Percentiles rank a stretch among this genome's conserved stretches.
phyloP scores from a whole-genome alignment of 2,329 filamentous ascomycete genomes.

The Zasmidium angulare region DNA sequence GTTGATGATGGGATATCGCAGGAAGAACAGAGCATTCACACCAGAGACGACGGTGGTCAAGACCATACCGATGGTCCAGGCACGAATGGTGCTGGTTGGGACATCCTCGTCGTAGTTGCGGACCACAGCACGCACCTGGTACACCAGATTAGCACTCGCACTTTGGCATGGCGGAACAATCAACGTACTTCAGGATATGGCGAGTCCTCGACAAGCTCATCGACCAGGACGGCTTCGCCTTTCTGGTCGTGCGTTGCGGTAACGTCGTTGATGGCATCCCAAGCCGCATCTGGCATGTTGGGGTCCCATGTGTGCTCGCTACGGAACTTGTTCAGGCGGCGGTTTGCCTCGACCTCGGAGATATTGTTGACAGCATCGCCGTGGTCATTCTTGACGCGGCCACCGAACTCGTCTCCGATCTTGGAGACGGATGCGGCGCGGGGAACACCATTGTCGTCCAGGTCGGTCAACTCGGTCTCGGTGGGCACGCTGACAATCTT shows the following conservation, averaged over 20 bases:
- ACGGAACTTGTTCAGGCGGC: slow-evolving; percentile 55
- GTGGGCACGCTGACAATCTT: background rate
- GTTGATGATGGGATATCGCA: slow-evolving; percentile 84
- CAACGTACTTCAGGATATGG: slow-evolving; percentile 63
- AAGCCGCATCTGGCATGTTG: slow-evolving; percentile 63
- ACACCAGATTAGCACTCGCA: background rate
- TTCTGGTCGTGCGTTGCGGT: slow-evolving; percentile 56
- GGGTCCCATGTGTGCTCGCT: slow-evolving; percentile 64
- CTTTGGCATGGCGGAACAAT: background rate
- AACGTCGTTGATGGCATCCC: slow-evolving; percentile 61
- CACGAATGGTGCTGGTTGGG: slow-evolving; percentile 64
- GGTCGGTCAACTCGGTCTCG: slow-evolving; percentile 13
- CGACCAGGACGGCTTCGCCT: slow-evolving; percentile 58
- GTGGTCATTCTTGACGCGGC: slow-evolving; percentile 15
- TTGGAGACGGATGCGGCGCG: slow-evolving; percentile 12
- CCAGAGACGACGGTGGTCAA: slow-evolving; percentile 62
- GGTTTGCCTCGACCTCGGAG: slow-evolving; percentile 28
- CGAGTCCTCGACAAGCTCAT: slow-evolving; percentile 64
- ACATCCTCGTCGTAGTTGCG: slow-evolving; percentile 65
- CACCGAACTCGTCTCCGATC: slow-evolving; percentile 19
- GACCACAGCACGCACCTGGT: slow-evolving; percentile 56
- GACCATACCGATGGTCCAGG: slow-evolving; percentile 62
- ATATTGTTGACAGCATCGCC: slow-evolving; percentile 17
- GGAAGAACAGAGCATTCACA: slow-evolving; percentile 77
- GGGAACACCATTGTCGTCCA: slow-evolving; percentile 8